Evolutionary conservation across 2,329 filamentous ascomycete species (phyloP).

Genomic region (Truncatella angustata): DNA sequence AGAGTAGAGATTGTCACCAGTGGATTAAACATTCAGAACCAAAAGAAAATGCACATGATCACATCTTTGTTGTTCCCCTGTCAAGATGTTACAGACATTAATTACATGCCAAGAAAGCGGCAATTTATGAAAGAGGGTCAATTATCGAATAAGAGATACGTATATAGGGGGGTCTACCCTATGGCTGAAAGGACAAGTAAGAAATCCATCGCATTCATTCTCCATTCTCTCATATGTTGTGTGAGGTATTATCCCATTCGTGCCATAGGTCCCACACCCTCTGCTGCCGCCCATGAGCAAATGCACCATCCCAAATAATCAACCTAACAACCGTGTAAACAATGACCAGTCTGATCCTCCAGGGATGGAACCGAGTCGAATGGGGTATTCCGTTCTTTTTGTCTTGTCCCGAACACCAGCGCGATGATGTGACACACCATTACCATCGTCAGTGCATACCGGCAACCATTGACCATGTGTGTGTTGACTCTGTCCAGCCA

Average conservation of each 20-base stretch:
- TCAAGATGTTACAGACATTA: no score
- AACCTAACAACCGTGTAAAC: background rate
- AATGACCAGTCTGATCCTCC: slow-evolving; percentile 2
- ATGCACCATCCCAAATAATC: background rate
- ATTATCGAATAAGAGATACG: background rate
- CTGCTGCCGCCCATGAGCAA: background rate
- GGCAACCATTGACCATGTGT: background rate
- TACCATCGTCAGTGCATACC: background rate
- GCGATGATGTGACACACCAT: background rate
- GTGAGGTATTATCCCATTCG: background rate
- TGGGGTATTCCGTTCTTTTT: background rate
- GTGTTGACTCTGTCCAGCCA: background rate
- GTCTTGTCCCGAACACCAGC: background rate
- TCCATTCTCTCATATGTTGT: background rate
- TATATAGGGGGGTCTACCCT: background rate
- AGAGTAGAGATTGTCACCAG: no score
- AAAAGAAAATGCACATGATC: no score
- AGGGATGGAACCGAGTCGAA: background rate
- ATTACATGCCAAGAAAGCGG: background rate
- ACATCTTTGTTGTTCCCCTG: no score
- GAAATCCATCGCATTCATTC: background rate
- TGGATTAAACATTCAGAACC: no score
- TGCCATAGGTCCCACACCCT: background rate
- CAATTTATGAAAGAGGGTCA: background rate
- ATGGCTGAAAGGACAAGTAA: slow-evolving; percentile 1